A percentile compares a stretch with the other conserved stretches of the same genome.
These are phyloP conservation scores for Mycena citricolor DNA, from an alignment of 1,284 basidiomycete genomes.

Conservation along the genomic window DNA sequence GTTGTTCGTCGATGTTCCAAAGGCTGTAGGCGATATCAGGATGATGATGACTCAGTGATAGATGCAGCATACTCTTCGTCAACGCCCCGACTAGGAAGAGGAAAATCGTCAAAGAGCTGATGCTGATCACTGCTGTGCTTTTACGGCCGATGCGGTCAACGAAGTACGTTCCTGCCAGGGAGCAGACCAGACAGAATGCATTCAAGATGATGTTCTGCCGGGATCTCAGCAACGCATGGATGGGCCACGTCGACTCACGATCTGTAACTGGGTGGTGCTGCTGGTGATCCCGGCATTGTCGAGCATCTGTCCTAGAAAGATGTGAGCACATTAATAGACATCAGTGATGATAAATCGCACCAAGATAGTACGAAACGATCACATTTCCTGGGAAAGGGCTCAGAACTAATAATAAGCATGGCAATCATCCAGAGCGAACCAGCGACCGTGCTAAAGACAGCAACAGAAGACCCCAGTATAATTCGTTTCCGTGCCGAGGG, in stretches of 20 bases:
- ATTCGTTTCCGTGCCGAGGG: slow-evolving; percentile 26
- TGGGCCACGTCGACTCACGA: slow-evolving; percentile 15
- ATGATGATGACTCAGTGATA: not conserved
- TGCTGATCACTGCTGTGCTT: slow-evolving; percentile 24
- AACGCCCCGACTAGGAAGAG: slow-evolving; percentile 27
- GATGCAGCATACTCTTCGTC: slow-evolving; percentile 21
- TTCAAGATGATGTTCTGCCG: slow-evolving; percentile 28
- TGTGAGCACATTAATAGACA: not conserved
- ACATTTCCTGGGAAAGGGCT: slow-evolving; percentile 23
- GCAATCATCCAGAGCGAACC: slow-evolving; percentile 14
- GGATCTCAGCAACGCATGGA: not conserved
- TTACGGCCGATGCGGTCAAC: slow-evolving; percentile 26
- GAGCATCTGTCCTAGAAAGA: slow-evolving; percentile 20
- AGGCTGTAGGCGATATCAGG: slow-evolving; percentile 13
- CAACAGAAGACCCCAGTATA: slow-evolving; percentile 23
- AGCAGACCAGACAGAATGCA: slow-evolving; percentile 26
- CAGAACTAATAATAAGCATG: not conserved
- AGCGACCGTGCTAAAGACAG: slow-evolving; percentile 28
- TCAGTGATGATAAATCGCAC: not conserved
- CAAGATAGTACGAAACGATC: slow-evolving; percentile 26
- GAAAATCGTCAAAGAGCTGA: slow-evolving; percentile 23
- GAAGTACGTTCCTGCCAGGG: slow-evolving; percentile 25
- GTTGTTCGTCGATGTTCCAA: slow-evolving; percentile 25
- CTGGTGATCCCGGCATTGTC: slow-evolving; percentile 25
- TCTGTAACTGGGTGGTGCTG: slow-evolving; percentile 26